Conservation (phyloP, 225 moss, liverwort and hornwort genomes). For the Marchantia paleacea region DNA sequence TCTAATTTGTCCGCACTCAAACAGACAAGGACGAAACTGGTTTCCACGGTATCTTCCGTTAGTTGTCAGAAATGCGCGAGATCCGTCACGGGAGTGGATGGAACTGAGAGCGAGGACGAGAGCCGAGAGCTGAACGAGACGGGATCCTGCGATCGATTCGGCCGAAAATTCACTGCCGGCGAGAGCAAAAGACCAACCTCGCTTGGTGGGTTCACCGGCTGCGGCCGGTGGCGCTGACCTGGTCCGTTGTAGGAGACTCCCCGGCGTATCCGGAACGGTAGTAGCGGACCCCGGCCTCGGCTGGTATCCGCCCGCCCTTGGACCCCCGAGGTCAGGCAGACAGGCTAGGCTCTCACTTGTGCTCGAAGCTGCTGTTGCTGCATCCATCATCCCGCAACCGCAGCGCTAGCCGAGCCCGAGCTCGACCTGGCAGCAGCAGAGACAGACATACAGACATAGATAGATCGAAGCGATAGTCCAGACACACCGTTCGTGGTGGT, state of each 20-base stretch:
- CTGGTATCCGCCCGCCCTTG: background rate
- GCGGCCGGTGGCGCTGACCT: background rate
- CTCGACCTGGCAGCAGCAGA: background rate
- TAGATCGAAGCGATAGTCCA: background rate
- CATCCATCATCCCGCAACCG: no score
- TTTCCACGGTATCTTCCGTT: background rate
- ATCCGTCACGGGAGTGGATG: background rate
- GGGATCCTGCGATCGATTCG: background rate
- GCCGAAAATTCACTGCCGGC: background rate
- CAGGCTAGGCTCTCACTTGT: background rate
- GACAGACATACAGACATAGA: background rate
- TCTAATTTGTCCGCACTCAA: background rate
- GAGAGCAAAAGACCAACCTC: background rate
- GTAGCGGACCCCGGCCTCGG: background rate
- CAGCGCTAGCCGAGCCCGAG: background rate
- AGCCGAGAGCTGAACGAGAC: no score
- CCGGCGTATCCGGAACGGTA: background rate
- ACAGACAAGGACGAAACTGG: background rate
- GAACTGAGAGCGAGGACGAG: background rate
- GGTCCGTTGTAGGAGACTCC: background rate
- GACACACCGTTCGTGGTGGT: background rate
- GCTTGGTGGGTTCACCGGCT: background rate
- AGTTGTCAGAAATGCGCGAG: background rate
- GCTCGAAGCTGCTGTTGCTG: background rate
- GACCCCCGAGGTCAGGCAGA: background rate